Conservation (phyloP, 805 yeast genomes). For the Kodamaea kakaduensis region DNA sequence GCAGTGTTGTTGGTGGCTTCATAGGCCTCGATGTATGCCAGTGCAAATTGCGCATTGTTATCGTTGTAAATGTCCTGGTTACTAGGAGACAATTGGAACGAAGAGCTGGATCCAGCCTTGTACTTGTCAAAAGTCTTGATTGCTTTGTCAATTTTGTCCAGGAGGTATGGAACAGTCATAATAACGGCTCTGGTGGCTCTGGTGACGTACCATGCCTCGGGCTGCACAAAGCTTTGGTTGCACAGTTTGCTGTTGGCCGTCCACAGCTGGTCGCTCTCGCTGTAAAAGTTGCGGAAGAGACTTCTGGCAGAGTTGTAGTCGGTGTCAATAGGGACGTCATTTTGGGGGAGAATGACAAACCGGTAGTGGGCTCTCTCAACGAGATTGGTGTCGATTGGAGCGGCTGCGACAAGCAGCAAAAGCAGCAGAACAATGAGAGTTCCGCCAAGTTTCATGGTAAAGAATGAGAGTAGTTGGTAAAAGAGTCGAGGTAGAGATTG, state of each 20-base stretch:
- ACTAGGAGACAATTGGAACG: conserved; percentile 20
- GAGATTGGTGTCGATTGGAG: too few species aligned
- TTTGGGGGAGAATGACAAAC: too few species aligned
- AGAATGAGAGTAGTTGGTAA: too few species aligned
- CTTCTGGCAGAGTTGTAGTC: too few species aligned
- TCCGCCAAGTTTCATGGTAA: too few species aligned
- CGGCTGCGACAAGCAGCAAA: too few species aligned
- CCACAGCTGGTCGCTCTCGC: conserved; percentile 12
- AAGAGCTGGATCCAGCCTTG: conserved; percentile 17
- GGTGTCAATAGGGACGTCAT: too few species aligned
- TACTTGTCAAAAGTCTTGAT: conserved; percentile 16
- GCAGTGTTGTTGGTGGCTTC: conserved; percentile 13
- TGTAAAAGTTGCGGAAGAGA: conserved; percentile 23
- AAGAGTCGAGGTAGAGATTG: too few species aligned
- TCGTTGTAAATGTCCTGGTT: conserved; percentile 26
- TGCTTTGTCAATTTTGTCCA: conserved; percentile 12
- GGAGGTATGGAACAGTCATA: conserved; percentile 11
- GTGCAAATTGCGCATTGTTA: conserved; percentile 26
- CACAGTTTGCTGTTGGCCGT: conserved; percentile 18
- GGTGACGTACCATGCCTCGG: conserved; percentile 27
- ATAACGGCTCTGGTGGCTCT: conserved; percentile 21
- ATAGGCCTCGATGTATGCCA: conserved; percentile 25
- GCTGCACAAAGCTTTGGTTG: conserved; percentile 11
- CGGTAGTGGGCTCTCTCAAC: too few species aligned
- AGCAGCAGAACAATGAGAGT: too few species aligned